A percentile compares a stretch with the other conserved stretches of the same genome.
Conservation (phyloP, 2,329 filamentous ascomycete genomes). For the Trichophyton verrucosum region DNA sequence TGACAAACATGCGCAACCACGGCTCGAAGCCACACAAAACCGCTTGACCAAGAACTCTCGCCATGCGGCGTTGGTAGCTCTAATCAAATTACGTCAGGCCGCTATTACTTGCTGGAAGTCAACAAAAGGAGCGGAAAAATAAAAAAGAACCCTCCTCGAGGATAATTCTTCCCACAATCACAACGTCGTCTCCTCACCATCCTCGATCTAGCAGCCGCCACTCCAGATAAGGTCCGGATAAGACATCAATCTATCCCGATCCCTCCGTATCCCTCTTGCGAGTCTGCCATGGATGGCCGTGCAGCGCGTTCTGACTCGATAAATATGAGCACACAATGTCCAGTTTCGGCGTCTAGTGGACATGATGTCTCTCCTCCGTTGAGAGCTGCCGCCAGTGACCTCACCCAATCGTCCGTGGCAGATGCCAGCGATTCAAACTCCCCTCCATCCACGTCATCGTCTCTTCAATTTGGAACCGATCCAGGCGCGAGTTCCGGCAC, state of each 20-base stretch:
- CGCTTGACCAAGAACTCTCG: neutral
- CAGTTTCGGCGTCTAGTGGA: neutral
- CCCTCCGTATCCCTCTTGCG: neutral
- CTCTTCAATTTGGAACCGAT: constrained; percentile 8
- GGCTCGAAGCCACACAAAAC: neutral
- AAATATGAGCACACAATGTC: neutral
- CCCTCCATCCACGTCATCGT: constrained; percentile 12
- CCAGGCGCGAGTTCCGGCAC: neutral
- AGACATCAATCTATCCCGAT: neutral
- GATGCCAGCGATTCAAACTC: constrained; percentile 10
- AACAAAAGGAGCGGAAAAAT: neutral
- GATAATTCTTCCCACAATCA: neutral
- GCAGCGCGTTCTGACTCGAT: neutral
- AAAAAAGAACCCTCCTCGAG: neutral
- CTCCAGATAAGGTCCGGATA: neutral
- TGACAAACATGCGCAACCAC: neutral
- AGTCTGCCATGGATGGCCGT: neutral
- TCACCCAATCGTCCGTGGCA: constrained; percentile 12
- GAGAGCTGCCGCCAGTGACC: constrained; percentile 11
- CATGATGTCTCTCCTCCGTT: constrained; percentile 3
- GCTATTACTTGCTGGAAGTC: neutral
- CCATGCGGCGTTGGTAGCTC: neutral
- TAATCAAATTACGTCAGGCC: neutral
- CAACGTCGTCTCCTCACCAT: neutral
- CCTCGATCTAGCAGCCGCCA: neutral